Percentiles rank a stretch among this genome's conserved stretches.
Evolutionary conservation across 306 rosid genomes (phyloP).

Genomic region (Pyrus bretschneideri): DNA sequence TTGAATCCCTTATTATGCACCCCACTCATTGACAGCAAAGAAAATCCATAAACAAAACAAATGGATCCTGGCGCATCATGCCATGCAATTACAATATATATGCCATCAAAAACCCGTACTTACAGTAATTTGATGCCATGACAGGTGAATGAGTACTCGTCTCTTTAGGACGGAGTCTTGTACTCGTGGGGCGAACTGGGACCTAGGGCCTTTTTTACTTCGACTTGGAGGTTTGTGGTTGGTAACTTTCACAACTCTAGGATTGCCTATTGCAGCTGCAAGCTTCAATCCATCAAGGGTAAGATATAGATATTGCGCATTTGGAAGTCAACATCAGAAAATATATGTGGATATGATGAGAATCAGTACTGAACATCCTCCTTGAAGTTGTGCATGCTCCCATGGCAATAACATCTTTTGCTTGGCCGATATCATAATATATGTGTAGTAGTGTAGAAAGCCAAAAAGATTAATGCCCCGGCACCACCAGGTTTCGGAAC

Average conservation of each 20-base stretch:
- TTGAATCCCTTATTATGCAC: neutral
- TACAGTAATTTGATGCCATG: conserved; percentile 6
- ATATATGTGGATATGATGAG: neutral
- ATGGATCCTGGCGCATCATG: conserved; percentile 1
- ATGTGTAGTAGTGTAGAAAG: neutral
- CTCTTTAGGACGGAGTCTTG: conserved; percentile 60
- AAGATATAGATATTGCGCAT: conserved; percentile 19
- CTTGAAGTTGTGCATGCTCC: no score
- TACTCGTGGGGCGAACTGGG: conserved; percentile 97
- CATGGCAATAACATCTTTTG: no score
- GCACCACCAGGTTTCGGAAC: neutral
- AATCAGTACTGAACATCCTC: no score
- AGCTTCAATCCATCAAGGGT: conserved; percentile 94
- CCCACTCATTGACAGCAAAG: neutral
- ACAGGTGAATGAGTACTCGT: conserved; percentile 94
- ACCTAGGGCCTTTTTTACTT: conserved; percentile 66
- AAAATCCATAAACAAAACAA: neutral
- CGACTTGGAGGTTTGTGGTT: conserved; percentile 98
- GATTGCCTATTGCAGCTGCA: conserved; percentile 85
- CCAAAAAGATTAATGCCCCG: neutral
- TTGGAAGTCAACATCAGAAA: neutral
- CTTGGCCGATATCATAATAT: neutral
- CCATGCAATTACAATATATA: conserved; percentile 6
- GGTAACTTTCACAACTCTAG: conserved; percentile 62
- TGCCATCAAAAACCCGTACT: neutral